These are phyloP conservation scores for Fomitopsis betulina DNA, from an alignment of 1,284 basidiomycete species.

Conservation along the genomic window DNA sequence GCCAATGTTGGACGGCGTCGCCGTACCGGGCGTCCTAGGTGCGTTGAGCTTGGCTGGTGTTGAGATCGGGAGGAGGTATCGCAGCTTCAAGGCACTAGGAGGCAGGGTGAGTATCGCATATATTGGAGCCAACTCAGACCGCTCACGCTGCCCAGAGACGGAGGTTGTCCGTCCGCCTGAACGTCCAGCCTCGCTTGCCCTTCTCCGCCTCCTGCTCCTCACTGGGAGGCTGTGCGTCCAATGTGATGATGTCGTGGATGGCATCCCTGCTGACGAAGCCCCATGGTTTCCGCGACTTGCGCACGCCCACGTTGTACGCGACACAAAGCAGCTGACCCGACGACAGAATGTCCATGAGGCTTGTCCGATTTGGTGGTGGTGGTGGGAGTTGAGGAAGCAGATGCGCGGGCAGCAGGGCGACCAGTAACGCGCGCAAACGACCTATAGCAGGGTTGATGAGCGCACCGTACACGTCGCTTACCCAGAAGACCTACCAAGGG, in stretches of 20 bases:
- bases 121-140: constrained; percentile 8
- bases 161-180: constrained; percentile 78
- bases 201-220: constrained; percentile 33
- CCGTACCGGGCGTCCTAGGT: constrained; percentile 11
- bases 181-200: constrained; percentile 61
- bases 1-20: constrained; percentile 20
- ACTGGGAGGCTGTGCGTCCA: constrained; percentile 44
- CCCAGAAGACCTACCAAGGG: constrained; percentile 43
- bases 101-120: not conserved
- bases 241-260: constrained; percentile 72
- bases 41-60: constrained; percentile 38
- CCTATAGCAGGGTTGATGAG: constrained; percentile 31
- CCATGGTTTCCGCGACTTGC: constrained; percentile 80
- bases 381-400: constrained; percentile 42
- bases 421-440: constrained; percentile 57
- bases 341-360: constrained; percentile 55
- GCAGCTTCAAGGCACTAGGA: constrained; percentile 70
- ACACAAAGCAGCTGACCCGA: constrained; percentile 79
- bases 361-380: constrained; percentile 30
- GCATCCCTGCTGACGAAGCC: constrained; percentile 76
- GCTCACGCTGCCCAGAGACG: constrained; percentile 78
- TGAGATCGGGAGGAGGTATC: constrained; percentile 70
- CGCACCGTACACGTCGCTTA: not conserved
- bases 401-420: constrained; percentile 36
- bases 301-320: constrained; percentile 77